Evolutionary conservation across 2,329 filamentous ascomycete species (phyloP).

Genomic region (Cladosporium colombiae): DNA sequence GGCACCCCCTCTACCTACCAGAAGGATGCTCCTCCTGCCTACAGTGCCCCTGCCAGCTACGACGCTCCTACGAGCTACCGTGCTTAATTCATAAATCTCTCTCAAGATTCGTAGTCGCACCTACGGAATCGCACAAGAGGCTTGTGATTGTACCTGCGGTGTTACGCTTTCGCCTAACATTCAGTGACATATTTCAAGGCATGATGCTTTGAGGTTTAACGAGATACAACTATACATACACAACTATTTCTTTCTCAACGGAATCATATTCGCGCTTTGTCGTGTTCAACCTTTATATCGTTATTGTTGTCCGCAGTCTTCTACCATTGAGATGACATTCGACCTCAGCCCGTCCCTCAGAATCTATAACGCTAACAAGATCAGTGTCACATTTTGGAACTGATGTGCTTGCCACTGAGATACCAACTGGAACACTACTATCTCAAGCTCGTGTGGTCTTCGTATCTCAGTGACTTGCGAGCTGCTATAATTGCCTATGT

Average conservation of each 20-base stretch:
- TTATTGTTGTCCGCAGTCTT: not conserved
- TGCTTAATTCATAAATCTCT: not conserved
- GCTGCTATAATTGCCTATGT: not conserved
- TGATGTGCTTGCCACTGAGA: not conserved
- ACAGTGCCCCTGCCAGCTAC: not conserved
- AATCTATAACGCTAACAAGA: not conserved
- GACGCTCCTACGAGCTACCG: not conserved
- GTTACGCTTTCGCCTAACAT: not conserved
- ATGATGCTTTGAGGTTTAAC: not conserved
- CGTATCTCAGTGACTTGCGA: not conserved
- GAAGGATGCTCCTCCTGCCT: too few species aligned
- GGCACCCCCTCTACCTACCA: too few species aligned
- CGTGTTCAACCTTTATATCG: not conserved
- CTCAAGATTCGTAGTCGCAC: not conserved
- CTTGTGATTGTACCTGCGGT: not conserved
- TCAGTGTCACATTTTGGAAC: not conserved
- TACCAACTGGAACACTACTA: too few species aligned
- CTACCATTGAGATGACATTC: not conserved
- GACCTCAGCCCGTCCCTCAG: not conserved
- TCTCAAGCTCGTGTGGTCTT: not conserved
- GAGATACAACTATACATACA: constrained; percentile 1
- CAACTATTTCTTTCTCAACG: not conserved
- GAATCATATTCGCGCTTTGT: not conserved
- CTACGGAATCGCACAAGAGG: not conserved
- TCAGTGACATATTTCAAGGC: not conserved